These are phyloP conservation scores for Chlorencoelia australis DNA, from an alignment of 2,329 filamentous ascomycete genomes.

Conservation along the genomic window DNA sequence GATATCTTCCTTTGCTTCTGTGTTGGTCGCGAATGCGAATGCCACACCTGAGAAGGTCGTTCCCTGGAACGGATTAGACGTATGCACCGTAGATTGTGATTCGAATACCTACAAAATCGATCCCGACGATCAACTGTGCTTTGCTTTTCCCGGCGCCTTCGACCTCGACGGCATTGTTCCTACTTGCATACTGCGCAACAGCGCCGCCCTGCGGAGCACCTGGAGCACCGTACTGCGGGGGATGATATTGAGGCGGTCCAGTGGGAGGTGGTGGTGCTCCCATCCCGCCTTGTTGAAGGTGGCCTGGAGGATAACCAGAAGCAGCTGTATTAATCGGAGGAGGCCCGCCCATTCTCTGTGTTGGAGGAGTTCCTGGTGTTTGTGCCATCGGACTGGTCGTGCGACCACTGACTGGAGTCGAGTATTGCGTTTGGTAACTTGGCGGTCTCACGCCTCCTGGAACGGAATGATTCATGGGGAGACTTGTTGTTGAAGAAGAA, in stretches of 20 bases:
- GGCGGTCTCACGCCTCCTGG: slow-evolving; percentile 49
- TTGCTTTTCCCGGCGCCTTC: slow-evolving; percentile 85
- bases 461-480: slow-evolving; percentile 54
- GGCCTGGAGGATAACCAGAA: slow-evolving; percentile 47
- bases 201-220: slow-evolving; percentile 15
- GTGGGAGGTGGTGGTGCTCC: slow-evolving; percentile 20
- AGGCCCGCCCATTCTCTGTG: slow-evolving; percentile 42
- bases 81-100: slow-evolving; percentile 16
- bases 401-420: slow-evolving; percentile 40
- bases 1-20: slow-evolving; percentile 95
- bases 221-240: slow-evolving; percentile 24
- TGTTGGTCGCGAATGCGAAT: slow-evolving; percentile 88
- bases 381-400: slow-evolving; percentile 32
- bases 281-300: slow-evolving; percentile 33
- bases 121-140: slow-evolving; percentile 94
- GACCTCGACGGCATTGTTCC: slow-evolving; percentile 55
- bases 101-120: slow-evolving; percentile 73
- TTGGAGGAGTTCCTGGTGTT: slow-evolving; percentile 25
- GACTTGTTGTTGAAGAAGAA: slow-evolving; percentile 39
- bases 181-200: slow-evolving; percentile 23
- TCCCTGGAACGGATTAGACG: slow-evolving; percentile 45
- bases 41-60: slow-evolving; percentile 98
- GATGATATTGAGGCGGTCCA: slow-evolving; percentile 26
- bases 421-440: slow-evolving; percentile 51
- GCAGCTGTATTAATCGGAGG: slow-evolving; percentile 58